Evolutionary conservation across 1,139 yeast genomes (phyloP), one percentile per base, ranked within the genome.

Genomic region (Kodamaea arcana): DNA sequence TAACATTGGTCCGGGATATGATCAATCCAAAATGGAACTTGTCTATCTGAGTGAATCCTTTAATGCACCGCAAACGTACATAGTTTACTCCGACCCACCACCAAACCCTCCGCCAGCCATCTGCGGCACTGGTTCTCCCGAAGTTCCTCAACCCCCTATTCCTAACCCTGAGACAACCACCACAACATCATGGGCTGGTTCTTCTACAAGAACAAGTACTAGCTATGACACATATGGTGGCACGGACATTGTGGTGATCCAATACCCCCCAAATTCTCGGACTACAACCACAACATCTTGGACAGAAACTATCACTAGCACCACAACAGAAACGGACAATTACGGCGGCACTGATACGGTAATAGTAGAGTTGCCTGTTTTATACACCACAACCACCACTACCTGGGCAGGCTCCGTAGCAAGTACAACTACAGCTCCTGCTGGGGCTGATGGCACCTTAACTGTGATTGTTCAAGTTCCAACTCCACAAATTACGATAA

Each of bases 161-260:
- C 12, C 7, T 24, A 24, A 24, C 11, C 12, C 26, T 11, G 12
- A 11, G 12, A 24, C 26, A 24, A 24, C 26, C 5, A 12, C 14
- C 12, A 24, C 26, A 24, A 24, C 14, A 11, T 11, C 12, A 5
- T 24, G 26, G 26, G 11, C 26, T 8, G 14, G 14, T 6, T 11
- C 26, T 24, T 7, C 11, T 6, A 24, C 26, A 5, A 11, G 12
- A 24, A 24, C 26, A 11, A n/a, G 6, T 8, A 24, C 26, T 10
- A 7, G 5, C 12, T 5, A 5, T 8, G 12, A 10, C 12, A 24
- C 26, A 13, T 10, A 32, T 3, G 41, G 35, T 8, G 48, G 40
- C 3, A 44, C 52, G 1, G 45, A 45, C 15, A 45, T 33, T 6
- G 47, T 54, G 10, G 31, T 41, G 27, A 45, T 49, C 14, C 45